Conservation (phyloP, 2,329 filamentous ascomycete genomes). For the Colletotrichum tanaceti region DNA sequence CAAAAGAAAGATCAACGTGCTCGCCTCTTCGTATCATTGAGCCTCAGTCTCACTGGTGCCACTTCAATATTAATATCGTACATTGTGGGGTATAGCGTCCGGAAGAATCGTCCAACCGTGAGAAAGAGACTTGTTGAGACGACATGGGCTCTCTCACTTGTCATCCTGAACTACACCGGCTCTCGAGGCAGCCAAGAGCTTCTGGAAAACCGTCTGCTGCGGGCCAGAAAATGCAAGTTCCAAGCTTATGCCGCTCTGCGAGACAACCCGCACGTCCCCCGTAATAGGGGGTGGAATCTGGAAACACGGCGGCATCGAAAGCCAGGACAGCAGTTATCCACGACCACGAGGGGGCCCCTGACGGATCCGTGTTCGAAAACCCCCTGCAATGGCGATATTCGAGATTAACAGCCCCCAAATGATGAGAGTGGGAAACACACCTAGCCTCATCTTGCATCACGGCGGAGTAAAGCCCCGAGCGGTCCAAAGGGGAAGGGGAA, state of each 20-base stretch:
- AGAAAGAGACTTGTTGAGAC: conserved; percentile 26
- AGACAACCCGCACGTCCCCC: conserved; percentile 32
- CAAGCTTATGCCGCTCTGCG: conserved; percentile 13
- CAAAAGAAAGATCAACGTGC: not conserved
- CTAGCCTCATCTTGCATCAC: conserved; percentile 10
- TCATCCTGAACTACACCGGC: conserved; percentile 2
- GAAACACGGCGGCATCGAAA: conserved; percentile 15
- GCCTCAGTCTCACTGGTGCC: not conserved
- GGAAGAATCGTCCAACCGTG: conserved; percentile 6
- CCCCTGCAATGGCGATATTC: conserved; percentile 30
- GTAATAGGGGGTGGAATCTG: conserved; percentile 14
- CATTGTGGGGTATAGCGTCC: not conserved
- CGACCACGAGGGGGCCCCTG: conserved; percentile 23
- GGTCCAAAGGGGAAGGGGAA: not conserved
- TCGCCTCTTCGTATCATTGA: not conserved
- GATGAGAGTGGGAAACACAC: conserved; percentile 8
- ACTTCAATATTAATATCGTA: conserved; percentile 13
- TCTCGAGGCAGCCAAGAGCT: conserved; percentile 20
- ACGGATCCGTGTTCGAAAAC: not conserved
- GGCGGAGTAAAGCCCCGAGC: conserved; percentile 12
- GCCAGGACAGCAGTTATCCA: conserved; percentile 11
- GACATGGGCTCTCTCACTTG: conserved; percentile 7
- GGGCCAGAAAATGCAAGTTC: conserved; percentile 22
- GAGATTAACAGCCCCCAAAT: conserved; percentile 31
- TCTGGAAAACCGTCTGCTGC: conserved; percentile 32